Base-by-base conservation (phyloP, 2,329 filamentous ascomycete species). In the Stachybotrys echinatus region DNA sequence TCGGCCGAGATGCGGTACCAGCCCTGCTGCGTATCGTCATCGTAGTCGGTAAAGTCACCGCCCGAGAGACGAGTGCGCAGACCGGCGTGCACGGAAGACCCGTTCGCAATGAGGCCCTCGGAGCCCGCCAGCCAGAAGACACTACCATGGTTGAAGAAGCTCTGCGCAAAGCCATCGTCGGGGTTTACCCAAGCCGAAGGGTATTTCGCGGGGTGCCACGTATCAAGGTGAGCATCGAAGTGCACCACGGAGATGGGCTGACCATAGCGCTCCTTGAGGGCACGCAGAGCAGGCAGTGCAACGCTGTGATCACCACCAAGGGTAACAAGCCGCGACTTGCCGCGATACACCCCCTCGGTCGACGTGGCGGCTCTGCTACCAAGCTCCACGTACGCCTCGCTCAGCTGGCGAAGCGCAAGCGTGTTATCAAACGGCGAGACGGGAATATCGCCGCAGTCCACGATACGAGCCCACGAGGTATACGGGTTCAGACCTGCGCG, bases 381-480 rank as follows among this genome's bases (percentile, higher is more conserved):
- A 2, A 91, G 80, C 65, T 90, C 85, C 1, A 77, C 69, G 65
- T 87, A 91, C 0, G 87, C 88, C 58, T 84, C 80, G 19, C 79
- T 85, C 88, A 95, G 92, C 68, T 95, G 89, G 12, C 74, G 72
- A 49, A 92, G 71, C 0, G 89, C 89, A 2, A 92, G 72, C 0
- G 74, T 80, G 64, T 94, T 94, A 71, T 95, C 89, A 58, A 92
- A 84, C 0, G 89, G 89, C 0, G 85, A 87, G 53, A 92, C 76
- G 12, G 89, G 89, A 52, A 94, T 89, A 64, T 95, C 89, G 43
- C 89, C 89, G 66, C 89, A 95, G 72, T 95, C 89, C 38, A 91
- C 72, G 51, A 94, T 80, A 39, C 74, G 82, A 2, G 88, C 87
- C 86, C 87, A 92, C 49, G 80, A 86, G 39, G 75, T 74, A 69